phyloP scores from a whole-genome alignment of 2,329 filamentous ascomycete species.

The Alternaria panax region DNA sequence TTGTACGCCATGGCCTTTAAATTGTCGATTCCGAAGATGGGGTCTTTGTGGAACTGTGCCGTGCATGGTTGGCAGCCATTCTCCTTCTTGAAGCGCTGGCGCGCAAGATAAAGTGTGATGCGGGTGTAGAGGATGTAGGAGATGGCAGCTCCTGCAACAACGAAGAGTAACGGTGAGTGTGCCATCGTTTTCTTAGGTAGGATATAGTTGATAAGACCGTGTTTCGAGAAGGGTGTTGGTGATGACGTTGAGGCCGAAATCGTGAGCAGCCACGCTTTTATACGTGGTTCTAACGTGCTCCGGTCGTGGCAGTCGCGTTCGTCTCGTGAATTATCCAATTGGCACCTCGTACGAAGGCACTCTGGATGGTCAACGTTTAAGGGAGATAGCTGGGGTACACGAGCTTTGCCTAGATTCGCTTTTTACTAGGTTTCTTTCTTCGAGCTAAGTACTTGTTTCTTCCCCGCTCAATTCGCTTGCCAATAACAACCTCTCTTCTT shows the following conservation, averaged over 20 bases:
- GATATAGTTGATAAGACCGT: neutral
- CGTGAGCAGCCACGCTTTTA: neutral
- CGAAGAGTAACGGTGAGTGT: slow-evolving; percentile 36
- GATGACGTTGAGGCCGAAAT: neutral
- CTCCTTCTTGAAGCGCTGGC: slow-evolving; percentile 49
- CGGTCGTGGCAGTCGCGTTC: neutral
- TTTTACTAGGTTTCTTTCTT: neutral
- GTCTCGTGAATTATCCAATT: neutral
- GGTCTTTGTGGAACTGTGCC: slow-evolving; percentile 61
- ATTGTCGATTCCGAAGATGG: slow-evolving; percentile 61
- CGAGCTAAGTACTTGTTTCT: neutral
- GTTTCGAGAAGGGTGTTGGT: neutral
- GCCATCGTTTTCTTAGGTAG: slow-evolving; percentile 24
- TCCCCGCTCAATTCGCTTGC: neutral
- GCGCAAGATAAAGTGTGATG: slow-evolving; percentile 45
- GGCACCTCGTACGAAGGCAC: neutral
- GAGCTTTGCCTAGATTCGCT: neutral
- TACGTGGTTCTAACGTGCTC: neutral
- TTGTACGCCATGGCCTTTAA: slow-evolving; percentile 53
- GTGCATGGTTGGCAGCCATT: slow-evolving; percentile 59
- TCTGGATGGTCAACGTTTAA: neutral
- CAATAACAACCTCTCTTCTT: neutral
- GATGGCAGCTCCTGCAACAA: slow-evolving; percentile 41
- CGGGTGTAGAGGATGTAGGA: slow-evolving; percentile 47
- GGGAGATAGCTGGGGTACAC: neutral